These are phyloP conservation scores for Penicillium crustosum DNA, from an alignment of 2,329 filamentous ascomycete genomes.

Conservation along the genomic window DNA sequence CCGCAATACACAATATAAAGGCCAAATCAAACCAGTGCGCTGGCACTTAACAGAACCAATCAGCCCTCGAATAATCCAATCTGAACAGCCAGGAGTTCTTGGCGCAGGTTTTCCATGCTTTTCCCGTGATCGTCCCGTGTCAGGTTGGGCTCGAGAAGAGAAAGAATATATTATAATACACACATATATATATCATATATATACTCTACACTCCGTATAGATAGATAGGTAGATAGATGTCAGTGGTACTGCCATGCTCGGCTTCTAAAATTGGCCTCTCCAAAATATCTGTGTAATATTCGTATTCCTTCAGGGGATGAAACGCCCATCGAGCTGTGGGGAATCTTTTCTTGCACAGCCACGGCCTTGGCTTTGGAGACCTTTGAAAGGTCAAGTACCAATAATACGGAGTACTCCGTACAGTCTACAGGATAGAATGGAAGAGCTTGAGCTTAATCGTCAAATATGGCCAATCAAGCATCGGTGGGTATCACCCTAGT, in stretches of 20 bases:
- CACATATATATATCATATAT: no score
- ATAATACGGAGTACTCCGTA: background rate
- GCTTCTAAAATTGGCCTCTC: background rate
- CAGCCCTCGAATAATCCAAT: background rate
- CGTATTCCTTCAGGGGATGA: constrained; percentile 10
- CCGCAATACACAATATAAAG: background rate
- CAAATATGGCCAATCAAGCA: background rate
- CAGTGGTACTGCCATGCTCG: background rate
- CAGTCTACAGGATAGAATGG: no score
- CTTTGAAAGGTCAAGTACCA: no score
- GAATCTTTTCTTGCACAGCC: constrained; percentile 17
- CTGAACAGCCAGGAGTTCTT: constrained; percentile 3
- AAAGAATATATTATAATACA: no score
- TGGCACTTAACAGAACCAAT: constrained; percentile 5
- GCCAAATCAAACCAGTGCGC: constrained; percentile 9
- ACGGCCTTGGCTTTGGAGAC: constrained; percentile 12
- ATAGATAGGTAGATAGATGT: no score
- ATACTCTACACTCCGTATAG: no score
- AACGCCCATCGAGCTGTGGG: constrained; percentile 8
- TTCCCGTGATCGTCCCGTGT: background rate
- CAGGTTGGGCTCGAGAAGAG: background rate
- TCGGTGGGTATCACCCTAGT: background rate
- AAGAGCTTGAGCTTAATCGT: constrained; percentile 1
- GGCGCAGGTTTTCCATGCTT: background rate
- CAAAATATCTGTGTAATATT: no score